These are phyloP conservation scores for Mycena latifolia DNA, from an alignment of 768 basidiomycete species.

Conservation along the genomic window DNA sequence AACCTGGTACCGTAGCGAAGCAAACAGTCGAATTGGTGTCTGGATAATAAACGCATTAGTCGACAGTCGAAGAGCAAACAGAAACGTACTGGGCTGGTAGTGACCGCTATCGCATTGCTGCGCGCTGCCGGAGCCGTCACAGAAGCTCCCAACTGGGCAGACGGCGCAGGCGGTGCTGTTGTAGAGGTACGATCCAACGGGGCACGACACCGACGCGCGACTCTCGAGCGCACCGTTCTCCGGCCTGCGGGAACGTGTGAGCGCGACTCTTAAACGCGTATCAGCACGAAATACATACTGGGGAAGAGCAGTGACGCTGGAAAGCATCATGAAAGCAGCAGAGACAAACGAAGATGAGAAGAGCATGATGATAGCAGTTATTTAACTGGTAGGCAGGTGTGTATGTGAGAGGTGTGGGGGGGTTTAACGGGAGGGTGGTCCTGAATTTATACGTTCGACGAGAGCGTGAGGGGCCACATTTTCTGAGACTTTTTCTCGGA, in stretches of 20 bases:
- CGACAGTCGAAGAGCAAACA: not conserved
- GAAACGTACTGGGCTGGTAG: conserved; percentile 12
- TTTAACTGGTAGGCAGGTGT: not conserved
- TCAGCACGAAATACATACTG: not conserved
- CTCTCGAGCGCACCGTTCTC: not conserved
- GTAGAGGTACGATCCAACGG: not conserved
- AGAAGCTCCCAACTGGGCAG: not conserved
- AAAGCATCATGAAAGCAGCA: conserved; percentile 1
- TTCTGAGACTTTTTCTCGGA: not conserved
- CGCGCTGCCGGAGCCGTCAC: not conserved
- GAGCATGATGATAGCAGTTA: not conserved
- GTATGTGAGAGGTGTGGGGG: not conserved
- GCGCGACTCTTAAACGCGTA: not conserved
- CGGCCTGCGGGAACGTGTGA: not conserved
- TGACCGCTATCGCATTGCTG: not conserved
- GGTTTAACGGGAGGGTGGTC: not conserved
- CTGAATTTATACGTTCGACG: not conserved
- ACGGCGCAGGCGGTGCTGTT: not conserved
- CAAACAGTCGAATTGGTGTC: not conserved
- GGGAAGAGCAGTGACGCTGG: not conserved
- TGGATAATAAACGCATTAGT: not conserved
- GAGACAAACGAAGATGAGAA: not conserved
- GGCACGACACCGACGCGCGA: not conserved
- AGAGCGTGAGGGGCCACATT: not conserved
- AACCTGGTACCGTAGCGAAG: not conserved